These are phyloP conservation scores for Pachysandra terminalis DNA, from an alignment of 164 flowering plant species.

Conservation along the genomic window DNA sequence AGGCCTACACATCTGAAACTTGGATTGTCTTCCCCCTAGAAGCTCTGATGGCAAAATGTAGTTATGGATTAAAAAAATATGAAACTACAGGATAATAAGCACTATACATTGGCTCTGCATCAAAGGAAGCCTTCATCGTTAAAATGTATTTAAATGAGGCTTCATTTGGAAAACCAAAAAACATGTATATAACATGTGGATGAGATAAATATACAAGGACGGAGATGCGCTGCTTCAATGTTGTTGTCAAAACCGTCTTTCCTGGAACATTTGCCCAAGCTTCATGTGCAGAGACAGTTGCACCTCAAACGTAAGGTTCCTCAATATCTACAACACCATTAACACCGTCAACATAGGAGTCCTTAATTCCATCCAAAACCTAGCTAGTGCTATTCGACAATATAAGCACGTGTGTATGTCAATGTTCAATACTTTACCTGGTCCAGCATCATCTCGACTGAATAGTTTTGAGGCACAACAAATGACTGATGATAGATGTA, in stretches of 20 bases:
- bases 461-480: slow-evolving; percentile 52
- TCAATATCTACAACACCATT: slow-evolving; percentile 35
- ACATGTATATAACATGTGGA: slow-evolving; percentile 3
- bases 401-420: no score
- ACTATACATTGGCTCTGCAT: no score
- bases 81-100: no score
- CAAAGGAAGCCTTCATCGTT: no score
- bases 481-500: slow-evolving; percentile 94
- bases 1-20: no score
- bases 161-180: no score
- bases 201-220: slow-evolving; percentile 1
- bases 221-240: slow-evolving; percentile 8
- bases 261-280: slow-evolving; percentile 65
- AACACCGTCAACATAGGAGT: neutral
- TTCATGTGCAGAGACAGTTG: slow-evolving; percentile 56
- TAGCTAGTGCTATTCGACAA: no score
- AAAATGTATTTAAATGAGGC: neutral
- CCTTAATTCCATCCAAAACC: neutral
- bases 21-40: no score
- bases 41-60: no score
- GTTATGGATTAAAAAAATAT: no score
- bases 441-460: slow-evolving; percentile 72
- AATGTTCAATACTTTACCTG: slow-evolving; percentile 42
- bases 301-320: slow-evolving; percentile 68
- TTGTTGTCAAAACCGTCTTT: slow-evolving; percentile 33